phyloP scores from a whole-genome alignment of 169 alveolate species.

The Plasmodium malariae region DNA sequence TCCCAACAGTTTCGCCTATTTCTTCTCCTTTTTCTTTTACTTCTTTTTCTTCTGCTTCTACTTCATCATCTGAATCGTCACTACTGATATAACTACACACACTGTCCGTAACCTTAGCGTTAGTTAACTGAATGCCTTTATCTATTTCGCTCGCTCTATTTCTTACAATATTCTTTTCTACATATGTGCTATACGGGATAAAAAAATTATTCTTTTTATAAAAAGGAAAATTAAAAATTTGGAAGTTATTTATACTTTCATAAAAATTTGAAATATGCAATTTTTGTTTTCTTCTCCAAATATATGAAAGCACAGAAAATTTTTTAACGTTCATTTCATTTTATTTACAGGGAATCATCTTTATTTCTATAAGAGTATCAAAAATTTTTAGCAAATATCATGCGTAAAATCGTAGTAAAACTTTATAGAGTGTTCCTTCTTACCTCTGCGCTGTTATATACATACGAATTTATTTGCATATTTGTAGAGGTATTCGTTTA shows the following conservation, averaged over 20 bases:
- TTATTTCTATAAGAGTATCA: not conserved
- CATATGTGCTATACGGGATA: constrained; percentile 12
- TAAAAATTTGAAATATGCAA: constrained; percentile 26
- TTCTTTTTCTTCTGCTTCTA: not conserved
- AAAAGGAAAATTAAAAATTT: not conserved
- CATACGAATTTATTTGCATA: not conserved
- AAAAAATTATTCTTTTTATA: not conserved
- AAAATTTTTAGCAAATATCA: not conserved
- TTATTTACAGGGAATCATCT: constrained; percentile 10
- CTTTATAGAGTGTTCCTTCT: not conserved
- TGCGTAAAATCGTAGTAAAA: not conserved
- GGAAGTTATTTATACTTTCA: constrained; percentile 4
- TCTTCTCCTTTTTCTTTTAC: not conserved
- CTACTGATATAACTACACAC: constrained; percentile 4
- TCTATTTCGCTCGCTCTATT: constrained; percentile 12
- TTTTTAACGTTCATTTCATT: constrained; percentile 53
- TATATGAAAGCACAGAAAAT: constrained; percentile 33
- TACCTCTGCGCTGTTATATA: not conserved
- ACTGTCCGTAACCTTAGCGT: constrained; percentile 26
- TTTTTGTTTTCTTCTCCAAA: constrained; percentile 27
- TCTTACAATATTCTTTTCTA: not conserved
- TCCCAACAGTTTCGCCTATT: too few species aligned
- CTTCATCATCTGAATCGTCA: constrained; percentile 73
- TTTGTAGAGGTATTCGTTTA: not conserved
- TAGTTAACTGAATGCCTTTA: constrained; percentile 54